phyloP scores from a whole-genome alignment of 2,329 filamentous ascomycete genomes.

The Colletotrichum godetiae region DNA sequence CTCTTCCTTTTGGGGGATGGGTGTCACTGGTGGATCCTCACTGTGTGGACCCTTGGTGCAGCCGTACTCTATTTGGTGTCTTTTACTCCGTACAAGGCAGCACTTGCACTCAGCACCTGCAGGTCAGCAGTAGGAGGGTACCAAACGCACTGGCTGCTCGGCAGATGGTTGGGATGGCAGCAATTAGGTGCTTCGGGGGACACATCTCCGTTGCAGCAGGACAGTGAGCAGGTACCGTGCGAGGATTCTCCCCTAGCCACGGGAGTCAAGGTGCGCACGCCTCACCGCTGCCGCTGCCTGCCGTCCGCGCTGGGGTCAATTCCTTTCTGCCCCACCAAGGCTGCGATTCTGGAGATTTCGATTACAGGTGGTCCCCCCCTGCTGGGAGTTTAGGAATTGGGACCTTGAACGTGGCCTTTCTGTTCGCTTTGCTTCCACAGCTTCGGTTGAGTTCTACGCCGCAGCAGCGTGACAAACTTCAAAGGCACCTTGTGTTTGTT shows the following conservation, averaged over 20 bases:
- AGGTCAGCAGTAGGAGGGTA: not conserved
- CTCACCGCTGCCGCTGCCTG: conserved; percentile 32
- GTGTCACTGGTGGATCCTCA: conserved; percentile 21
- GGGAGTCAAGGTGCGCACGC: conserved; percentile 15
- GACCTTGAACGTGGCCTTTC: conserved; percentile 20
- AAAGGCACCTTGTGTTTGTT: not conserved
- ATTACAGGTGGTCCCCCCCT: conserved; percentile 13
- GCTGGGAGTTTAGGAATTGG: not conserved
- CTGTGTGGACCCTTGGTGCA: conserved; percentile 36
- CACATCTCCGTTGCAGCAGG: conserved; percentile 16
- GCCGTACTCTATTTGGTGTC: not conserved
- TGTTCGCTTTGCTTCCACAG: not conserved
- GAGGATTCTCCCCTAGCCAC: conserved; percentile 19
- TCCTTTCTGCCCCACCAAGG: conserved; percentile 25
- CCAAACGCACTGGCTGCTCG: not conserved
- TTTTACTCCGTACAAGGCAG: not conserved
- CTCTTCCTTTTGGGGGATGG: conserved; percentile 4
- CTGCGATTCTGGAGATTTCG: conserved; percentile 35
- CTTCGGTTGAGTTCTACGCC: conserved; percentile 16
- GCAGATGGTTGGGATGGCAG: not conserved
- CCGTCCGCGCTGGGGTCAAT: not conserved
- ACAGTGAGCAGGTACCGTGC: conserved; percentile 19
- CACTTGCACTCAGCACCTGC: not conserved
- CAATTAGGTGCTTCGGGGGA: conserved; percentile 10
- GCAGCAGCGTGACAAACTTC: not conserved